Base-by-base conservation (phyloP, 306 rosid species). In the Quercus wislizeni region DNA sequence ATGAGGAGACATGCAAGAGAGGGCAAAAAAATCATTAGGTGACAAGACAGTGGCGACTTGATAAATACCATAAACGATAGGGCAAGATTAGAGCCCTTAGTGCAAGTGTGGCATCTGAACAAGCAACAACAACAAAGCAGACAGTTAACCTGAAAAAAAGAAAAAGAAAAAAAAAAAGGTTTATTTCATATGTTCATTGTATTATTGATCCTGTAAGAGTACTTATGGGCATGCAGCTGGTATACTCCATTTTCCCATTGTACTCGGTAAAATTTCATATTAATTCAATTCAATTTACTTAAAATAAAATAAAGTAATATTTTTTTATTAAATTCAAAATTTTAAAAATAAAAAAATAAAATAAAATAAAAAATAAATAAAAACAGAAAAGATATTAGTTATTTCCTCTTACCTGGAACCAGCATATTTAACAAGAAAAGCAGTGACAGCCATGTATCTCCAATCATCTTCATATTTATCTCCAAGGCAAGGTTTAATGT, bases 381-480 rank as follows among this genome's bases (percentile, higher is more conserved):
- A 56, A 7, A 7, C 11, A 38, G 46, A 23, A 77, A 25, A 84
- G 74, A 78, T 55, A 51, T 41, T 78, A 74, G 61, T 78, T 11
- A 70, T 72, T 28, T 84, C 56, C 55, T 74, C 79, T 76, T 75
- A 95, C 99, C 92, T 88, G 89, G 99, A 90, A 83, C 90, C 85
- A 59, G 83, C 88, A 83, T 78, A 89, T 86, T 87, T 95, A 81
- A 95, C 96, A 79, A 89, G 96, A 85, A 95, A 93, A 49, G 93
- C 91, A 63, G 99, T 95, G 74, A 95, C 98, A 7, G 99, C 97
- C 71, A 95, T 87, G 86, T 95, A 93, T 90, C 99, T 88, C 99
- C 94, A 90, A 78, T 95, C 99, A 88, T 95, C 99, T 76, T 91
- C 99, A 87, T 83, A 85, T 63, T 86, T 87, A 72, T 87, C 93